Evolutionary conservation across 495 filamentous ascomycete species (phyloP).

Genomic region (Rostrohypoxylon terebratum): DNA sequence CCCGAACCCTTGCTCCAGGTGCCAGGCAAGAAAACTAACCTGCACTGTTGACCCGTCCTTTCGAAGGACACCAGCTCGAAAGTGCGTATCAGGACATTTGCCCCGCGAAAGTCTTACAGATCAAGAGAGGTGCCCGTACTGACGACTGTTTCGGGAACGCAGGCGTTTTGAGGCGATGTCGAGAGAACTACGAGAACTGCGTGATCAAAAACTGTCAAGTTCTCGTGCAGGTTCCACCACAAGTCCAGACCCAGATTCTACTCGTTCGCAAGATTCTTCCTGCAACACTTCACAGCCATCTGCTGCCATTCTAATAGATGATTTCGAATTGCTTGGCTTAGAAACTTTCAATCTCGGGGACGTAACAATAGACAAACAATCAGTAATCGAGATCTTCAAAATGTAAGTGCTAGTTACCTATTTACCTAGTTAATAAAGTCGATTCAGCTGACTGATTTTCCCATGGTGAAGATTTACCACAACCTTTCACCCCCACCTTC

Average conservation of each 20-base stretch:
- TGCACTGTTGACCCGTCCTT: conserved; percentile 50
- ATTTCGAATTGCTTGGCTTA: conserved; percentile 37
- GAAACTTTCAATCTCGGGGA: conserved; percentile 41
- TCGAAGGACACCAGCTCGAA: conserved; percentile 48
- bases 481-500: conserved; percentile 43
- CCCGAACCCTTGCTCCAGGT: conserved; percentile 49
- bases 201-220: conserved; percentile 39
- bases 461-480: conserved; percentile 37
- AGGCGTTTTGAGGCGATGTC: conserved; percentile 52
- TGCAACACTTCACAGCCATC: conserved; percentile 28
- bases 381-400: conserved; percentile 42
- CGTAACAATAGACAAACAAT: conserved; percentile 36
- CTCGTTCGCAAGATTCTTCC: conserved; percentile 35
- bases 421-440: neutral
- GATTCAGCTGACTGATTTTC: conserved; percentile 10
- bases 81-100: conserved; percentile 34
- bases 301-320: conserved; percentile 34
- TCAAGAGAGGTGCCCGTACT: neutral
- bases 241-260: conserved; percentile 42
- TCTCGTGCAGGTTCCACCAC: conserved; percentile 36
- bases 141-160: conserved; percentile 13
- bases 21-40: conserved; percentile 42
- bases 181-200: conserved; percentile 48
- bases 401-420: conserved; percentile 23
- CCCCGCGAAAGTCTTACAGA: neutral